Evolutionary conservation across 2,329 filamentous ascomycete species (phyloP).

Genomic region (Fusarium sp.): DNA sequence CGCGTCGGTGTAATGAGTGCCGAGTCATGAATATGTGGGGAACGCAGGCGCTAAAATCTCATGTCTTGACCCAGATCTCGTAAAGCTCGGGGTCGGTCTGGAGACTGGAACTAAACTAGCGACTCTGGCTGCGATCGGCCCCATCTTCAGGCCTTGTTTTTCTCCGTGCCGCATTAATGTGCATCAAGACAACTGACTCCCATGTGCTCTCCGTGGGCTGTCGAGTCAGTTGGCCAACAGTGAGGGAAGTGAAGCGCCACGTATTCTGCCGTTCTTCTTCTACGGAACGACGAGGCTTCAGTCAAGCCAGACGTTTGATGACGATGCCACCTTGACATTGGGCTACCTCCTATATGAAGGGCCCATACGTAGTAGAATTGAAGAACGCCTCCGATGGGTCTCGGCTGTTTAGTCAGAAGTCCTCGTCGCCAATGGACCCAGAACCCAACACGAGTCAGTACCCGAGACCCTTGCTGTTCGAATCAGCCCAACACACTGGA

Average conservation of each 20-base stretch:
- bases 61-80: neutral
- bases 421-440: neutral
- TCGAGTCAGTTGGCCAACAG: neutral
- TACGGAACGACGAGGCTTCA: neutral
- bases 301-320: neutral
- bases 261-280: neutral
- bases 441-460: neutral
- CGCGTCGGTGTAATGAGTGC: neutral
- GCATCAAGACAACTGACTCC: neutral
- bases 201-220: neutral
- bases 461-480: neutral
- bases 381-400: neutral
- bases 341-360: neutral
- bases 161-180: neutral
- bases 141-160: neutral
- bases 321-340: neutral
- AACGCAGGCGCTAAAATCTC: neutral
- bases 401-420: neutral
- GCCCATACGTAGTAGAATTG: neutral
- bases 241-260: neutral
- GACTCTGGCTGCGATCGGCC: neutral
- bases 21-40: conserved; percentile 3
- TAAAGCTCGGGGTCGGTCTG: neutral
- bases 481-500: neutral
- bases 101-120: neutral